Evolutionary conservation across 2,329 filamentous ascomycete species (phyloP).

Genomic region (Polychaeton citri): DNA sequence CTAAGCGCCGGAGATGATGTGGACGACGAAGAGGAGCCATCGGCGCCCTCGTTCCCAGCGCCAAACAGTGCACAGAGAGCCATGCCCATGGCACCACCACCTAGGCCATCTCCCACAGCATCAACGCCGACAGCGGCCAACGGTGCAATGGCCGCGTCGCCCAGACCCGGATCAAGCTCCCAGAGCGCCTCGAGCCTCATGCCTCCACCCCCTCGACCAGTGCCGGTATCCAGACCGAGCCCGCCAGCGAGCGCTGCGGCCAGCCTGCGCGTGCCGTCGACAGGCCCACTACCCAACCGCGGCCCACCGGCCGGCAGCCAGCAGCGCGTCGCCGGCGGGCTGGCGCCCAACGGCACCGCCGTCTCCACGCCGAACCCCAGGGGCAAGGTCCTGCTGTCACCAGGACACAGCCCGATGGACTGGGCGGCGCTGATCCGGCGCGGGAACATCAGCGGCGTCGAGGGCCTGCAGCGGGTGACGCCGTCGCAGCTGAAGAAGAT

Average conservation of each 20-base stretch:
- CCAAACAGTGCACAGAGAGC: slow-evolving; percentile 33
- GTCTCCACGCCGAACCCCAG: slow-evolving; percentile 29
- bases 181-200: slow-evolving; percentile 3
- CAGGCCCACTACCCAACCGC: slow-evolving; percentile 36
- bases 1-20: slow-evolving; percentile 18
- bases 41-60: slow-evolving; percentile 31
- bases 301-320: slow-evolving; percentile 26
- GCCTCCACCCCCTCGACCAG: slow-evolving; percentile 18
- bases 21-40: slow-evolving; percentile 18
- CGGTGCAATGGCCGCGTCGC: slow-evolving; percentile 1
- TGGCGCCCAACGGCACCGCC: slow-evolving; percentile 17
- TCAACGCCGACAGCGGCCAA: not conserved
- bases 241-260: slow-evolving; percentile 18
- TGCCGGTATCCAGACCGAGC: slow-evolving; percentile 5
- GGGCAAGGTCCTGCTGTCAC: slow-evolving; percentile 66
- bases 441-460: slow-evolving; percentile 33
- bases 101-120: slow-evolving; percentile 24
- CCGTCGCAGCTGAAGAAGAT: slow-evolving; percentile 65
- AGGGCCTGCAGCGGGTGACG: slow-evolving; percentile 56
- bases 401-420: slow-evolving; percentile 87
- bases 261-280: slow-evolving; percentile 28
- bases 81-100: slow-evolving; percentile 25
- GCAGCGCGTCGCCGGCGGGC: slow-evolving; percentile 23
- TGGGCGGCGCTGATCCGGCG: slow-evolving; percentile 66
- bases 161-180: slow-evolving; percentile 9